Percentiles rank a stretch among this genome's conserved stretches.
Evolutionary conservation across 805 yeast genomes (phyloP).

Genomic region (Sugiyamaella smithiae): DNA sequence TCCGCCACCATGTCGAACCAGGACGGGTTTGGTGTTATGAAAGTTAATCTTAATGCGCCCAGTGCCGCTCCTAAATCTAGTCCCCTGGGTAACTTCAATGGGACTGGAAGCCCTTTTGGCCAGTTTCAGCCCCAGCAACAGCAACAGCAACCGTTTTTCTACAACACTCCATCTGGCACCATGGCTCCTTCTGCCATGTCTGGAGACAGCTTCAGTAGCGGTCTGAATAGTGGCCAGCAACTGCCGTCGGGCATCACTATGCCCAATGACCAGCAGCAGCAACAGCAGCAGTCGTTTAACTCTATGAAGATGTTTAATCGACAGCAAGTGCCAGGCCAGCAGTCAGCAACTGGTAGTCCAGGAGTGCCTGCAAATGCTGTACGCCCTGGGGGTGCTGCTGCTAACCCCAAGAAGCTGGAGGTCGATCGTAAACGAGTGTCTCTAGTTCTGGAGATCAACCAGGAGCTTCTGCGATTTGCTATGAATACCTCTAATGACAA

Average conservation of each 20-base stretch:
- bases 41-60: constrained; percentile 7
- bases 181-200: constrained; percentile 2
- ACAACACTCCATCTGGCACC: not conserved
- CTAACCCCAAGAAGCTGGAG: constrained; percentile 18
- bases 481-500: constrained; percentile 17
- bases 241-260: constrained; percentile 1
- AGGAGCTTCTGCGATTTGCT: constrained; percentile 29
- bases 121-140: constrained; percentile 5
- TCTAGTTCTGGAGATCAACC: constrained; percentile 33
- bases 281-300: not conserved
- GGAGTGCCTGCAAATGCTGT: constrained; percentile 5
- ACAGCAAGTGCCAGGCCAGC: not conserved
- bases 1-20: constrained; percentile 12
- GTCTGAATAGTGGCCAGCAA: not conserved
- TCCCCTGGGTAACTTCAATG: not conserved
- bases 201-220: not conserved
- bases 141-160: constrained; percentile 1
- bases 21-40: constrained; percentile 17
- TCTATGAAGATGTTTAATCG: not conserved
- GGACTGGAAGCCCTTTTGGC: not conserved
- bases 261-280: constrained; percentile 4
- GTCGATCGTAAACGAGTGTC: constrained; percentile 30
- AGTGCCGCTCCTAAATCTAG: not conserved
- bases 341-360: not conserved
- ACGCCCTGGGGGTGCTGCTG: constrained; percentile 6